Evolutionary conservation across 140 eudicot species (phyloP).

Genomic region (Senecio squalidus): DNA sequence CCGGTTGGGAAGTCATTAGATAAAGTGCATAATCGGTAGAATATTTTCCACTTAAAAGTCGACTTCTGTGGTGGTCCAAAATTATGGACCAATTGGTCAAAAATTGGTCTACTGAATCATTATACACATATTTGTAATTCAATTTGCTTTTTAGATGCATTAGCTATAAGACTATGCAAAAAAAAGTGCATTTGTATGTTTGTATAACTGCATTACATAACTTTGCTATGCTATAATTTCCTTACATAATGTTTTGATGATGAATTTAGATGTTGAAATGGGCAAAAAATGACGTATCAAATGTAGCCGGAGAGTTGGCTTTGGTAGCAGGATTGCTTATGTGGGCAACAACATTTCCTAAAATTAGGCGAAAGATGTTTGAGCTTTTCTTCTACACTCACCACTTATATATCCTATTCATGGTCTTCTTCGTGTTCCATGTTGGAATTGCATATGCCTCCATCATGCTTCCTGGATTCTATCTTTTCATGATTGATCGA

Average conservation of each 20-base stretch:
- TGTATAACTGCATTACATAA: neutral
- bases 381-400: constrained; percentile 85
- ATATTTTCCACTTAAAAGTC: constrained; percentile 18
- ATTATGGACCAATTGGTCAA: constrained; percentile 7
- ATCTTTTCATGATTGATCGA: constrained; percentile 72
- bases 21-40: constrained; percentile 8
- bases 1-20: constrained; percentile 1
- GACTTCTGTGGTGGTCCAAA: constrained; percentile 12
- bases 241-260: neutral
- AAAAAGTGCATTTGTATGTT: neutral
- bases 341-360: constrained; percentile 68
- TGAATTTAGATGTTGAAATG: constrained; percentile 60
- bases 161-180: neutral
- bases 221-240: neutral
- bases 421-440: constrained; percentile 70
- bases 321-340: constrained; percentile 49
- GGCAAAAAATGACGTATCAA: constrained; percentile 46
- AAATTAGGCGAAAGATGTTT: constrained; percentile 60
- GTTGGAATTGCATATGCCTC: constrained; percentile 55
- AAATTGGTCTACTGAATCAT: too few species aligned
- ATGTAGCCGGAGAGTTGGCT: constrained; percentile 70
- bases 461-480: constrained; percentile 80
- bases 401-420: constrained; percentile 57
- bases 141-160: neutral
- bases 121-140: too few species aligned